Evolutionary conservation across 1,284 basidiomycete species (phyloP), one percentile per base, ranked within the genome.

Genomic region (Tilletiaria anomala): DNA sequence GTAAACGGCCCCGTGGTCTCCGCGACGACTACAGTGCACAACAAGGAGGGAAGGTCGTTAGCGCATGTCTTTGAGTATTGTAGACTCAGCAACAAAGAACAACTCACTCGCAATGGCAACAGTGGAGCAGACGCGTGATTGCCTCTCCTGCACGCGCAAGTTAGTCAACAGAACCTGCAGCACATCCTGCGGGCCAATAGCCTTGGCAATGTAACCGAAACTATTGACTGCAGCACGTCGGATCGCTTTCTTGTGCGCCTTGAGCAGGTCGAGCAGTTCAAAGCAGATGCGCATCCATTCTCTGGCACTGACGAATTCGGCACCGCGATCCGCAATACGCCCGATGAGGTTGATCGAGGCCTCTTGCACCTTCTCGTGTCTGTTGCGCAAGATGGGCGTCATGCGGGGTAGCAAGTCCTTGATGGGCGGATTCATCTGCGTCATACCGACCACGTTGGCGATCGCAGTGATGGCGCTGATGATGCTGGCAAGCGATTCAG

Each of bases 281-380:
- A 97, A 97, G 68, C 93, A 97, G 68, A 99, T 99, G 62, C 93
- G 82, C 93, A 99, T 97, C 91, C 91, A 97, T 71, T 97, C 93
- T 63, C 91, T 79, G 17, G 93, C 91, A 20, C 88, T 88, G 0
- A 97, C 93, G 50, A 87, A 96, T 70, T 97, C 93, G 31, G 93
- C 87, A 47, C 93, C 93, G 67, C 93, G 86, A 78, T 99, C 93
- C 46, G 93, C 89, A 55, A 99, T 96, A 69, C 89, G 87, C 55
- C 93, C 93, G 56, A 99, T 97, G 72, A 99, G 76, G 71, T 97
- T 97, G 73, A 97, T 99, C 3, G 87, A 94, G 1, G 93, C 88
- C 69, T 99, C 93, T 69, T 99, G 93, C 52, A 99, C 93, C 69
- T 97, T 97, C 69, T 99, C 93, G 69, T 99, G 93, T 66, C 93